Percentiles rank a stretch among this genome's conserved stretches.
Conservation (phyloP, 73 alveolate genomes). For the Paramecium biaurelia region DNA sequence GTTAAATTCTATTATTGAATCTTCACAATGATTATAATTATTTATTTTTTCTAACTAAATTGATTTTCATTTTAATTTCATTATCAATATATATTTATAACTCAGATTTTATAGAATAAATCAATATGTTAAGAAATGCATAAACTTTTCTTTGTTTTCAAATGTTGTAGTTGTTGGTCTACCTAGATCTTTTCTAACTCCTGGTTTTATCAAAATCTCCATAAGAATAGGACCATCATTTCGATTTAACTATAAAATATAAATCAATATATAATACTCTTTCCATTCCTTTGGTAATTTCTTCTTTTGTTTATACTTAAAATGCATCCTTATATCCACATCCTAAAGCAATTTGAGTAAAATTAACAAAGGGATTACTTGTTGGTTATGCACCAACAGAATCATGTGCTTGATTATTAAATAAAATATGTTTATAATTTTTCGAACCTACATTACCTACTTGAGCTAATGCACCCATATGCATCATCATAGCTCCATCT, state of each 20-base stretch:
- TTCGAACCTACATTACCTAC: slow-evolving; percentile 73
- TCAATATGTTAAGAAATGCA: slow-evolving; percentile 63
- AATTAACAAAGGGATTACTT: slow-evolving; percentile 67
- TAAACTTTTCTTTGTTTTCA: slow-evolving; percentile 72
- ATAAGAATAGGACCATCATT: slow-evolving; percentile 72
- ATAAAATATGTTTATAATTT: slow-evolving; percentile 75
- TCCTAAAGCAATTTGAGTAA: slow-evolving; percentile 72
- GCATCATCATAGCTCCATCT: slow-evolving; percentile 95
- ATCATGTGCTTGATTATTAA: slow-evolving; percentile 91
- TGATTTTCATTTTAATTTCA: not conserved
- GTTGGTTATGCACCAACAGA: slow-evolving; percentile 95
- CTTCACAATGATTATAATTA: not conserved
- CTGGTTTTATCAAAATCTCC: slow-evolving; percentile 71
- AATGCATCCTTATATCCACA: slow-evolving; percentile 80
- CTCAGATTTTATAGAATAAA: not conserved
- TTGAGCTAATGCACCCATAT: slow-evolving; percentile 86
- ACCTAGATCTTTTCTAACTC: slow-evolving; percentile 74
- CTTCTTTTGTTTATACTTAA: slow-evolving; percentile 68
- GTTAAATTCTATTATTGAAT: not conserved
- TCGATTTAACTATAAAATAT: slow-evolving; percentile 27
- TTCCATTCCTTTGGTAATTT: slow-evolving; percentile 57
- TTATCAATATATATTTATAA: not conserved
- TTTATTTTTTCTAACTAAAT: not conserved
- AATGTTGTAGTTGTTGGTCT: slow-evolving; percentile 79
- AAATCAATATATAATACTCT: not conserved